These are phyloP conservation scores for Termitomyces sp. DNA, from an alignment of 1,284 basidiomycete species.

Conservation along the genomic window DNA sequence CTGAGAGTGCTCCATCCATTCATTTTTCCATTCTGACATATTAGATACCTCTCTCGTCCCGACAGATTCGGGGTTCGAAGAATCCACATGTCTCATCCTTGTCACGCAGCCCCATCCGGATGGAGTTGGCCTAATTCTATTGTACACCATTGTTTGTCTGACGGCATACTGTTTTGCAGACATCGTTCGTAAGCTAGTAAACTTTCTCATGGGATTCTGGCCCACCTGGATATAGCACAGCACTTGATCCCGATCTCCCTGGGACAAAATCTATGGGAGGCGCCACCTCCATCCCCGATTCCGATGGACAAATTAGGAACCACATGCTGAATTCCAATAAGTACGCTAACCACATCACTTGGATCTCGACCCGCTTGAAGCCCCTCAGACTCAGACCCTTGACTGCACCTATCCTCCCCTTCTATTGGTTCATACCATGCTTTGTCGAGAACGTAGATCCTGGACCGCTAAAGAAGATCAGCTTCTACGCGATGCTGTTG, in stretches of 20 bases:
- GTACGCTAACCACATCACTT: slow-evolving; percentile 27
- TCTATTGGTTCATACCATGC: slow-evolving; percentile 22
- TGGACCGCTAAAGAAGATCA: slow-evolving; percentile 55
- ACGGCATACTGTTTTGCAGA: slow-evolving; percentile 21
- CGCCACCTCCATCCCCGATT: slow-evolving; percentile 27
- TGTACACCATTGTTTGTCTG: slow-evolving; percentile 17
- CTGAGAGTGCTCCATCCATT: not conserved
- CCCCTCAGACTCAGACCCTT: not conserved
- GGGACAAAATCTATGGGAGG: slow-evolving; percentile 22
- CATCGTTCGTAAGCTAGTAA: slow-evolving; percentile 19
- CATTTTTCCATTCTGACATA: slow-evolving; percentile 6
- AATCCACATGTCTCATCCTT: not conserved
- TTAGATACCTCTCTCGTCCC: slow-evolving; percentile 9
- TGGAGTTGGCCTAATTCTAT: slow-evolving; percentile 7
- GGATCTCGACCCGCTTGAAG: slow-evolving; percentile 23
- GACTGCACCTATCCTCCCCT: slow-evolving; percentile 9
- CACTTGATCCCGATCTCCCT: slow-evolving; percentile 31
- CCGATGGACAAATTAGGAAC: slow-evolving; percentile 22
- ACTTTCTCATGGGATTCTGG: slow-evolving; percentile 19
- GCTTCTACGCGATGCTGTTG: slow-evolving; percentile 46
- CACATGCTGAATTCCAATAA: slow-evolving; percentile 13
- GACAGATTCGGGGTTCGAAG: slow-evolving; percentile 20
- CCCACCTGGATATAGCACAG: slow-evolving; percentile 17
- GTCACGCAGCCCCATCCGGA: slow-evolving; percentile 16
- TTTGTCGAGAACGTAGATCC: slow-evolving; percentile 46